Evolutionary conservation across 108 stramenopile species (phyloP), one percentile per base, ranked within the genome.

Genomic region (Discostella pseudostelligera): DNA sequence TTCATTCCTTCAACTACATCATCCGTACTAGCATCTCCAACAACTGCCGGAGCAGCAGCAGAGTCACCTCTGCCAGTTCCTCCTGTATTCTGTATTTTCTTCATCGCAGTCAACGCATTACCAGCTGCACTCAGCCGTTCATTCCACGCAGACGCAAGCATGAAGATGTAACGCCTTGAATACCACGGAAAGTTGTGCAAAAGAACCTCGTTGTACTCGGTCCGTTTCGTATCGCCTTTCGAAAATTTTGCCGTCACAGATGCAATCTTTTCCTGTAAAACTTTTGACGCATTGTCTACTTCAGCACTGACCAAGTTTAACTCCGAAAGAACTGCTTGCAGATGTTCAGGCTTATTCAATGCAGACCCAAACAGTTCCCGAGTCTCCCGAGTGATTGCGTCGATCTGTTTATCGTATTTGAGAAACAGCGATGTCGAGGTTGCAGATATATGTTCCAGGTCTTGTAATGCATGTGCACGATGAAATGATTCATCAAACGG

Each of bases 91-190:
- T 76, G 75, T 9, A 95, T 74, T 58, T 90, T 92, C 61, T 87
- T 95, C 94, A 95, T 95, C 22, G 94, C 87, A 42, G 85, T 67
- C 21, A 95, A 84, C 19, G 90, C 90, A 50, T 87, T 81, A 14
- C 90, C 94, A 42, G 85, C 84, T 29, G 87, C 87, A 56, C 80
- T 85, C 3, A 95, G 74, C 49, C 90, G 79, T 58, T 95, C 94
- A 63, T 95, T 95, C 94, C 94, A 95, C 20, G 94, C 89, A 11
- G 87, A 87, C 8, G 83, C 78, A 0, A 95, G 73, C 81, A 89
- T 81, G 54, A 90, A 95, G 12, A 95, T 65, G 58, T 92, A 92
- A 10, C 94, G 72, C 26, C 87, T 61, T 6, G 86, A 82, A 62
- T 72, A 76, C 79, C 74, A 76, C 11, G 82, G 82, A 25, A 78